Evolutionary conservation across 2,329 filamentous ascomycete genomes (phyloP), one percentile per base, ranked within the genome.

Genomic region (Alternaria atra): DNA sequence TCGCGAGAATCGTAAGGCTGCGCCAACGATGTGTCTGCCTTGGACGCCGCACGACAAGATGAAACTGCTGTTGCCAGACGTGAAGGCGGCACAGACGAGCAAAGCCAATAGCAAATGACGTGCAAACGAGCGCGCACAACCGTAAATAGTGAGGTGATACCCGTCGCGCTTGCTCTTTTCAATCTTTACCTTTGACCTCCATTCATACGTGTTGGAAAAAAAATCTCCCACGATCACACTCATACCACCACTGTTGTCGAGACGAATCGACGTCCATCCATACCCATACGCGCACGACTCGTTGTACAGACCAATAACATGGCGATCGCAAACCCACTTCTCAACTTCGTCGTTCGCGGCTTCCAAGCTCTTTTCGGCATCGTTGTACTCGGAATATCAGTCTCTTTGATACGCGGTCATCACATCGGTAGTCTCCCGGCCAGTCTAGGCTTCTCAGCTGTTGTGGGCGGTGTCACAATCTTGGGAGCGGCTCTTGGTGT

Each of bases 311-410:
- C 30, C 17, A 23, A 34, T 17, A 48, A 15, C 30, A 48, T 48
- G 46, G 46, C 30, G 6, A 48, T 35, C 46, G 46, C 46, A 10
- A 48, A 48, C 17, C 46, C 48, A 7, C 17, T 48, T 15, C 8
- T 58, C 34, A 58, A 47, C 29, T 40, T 55, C 9, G 43, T 35
- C 43, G 23, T 59, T 17, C 57, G 57, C 30, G 52, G 52, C 37
- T 44, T 32, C 43, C 52, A 59, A 37, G 44, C 57, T 34, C 57
- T 59, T 32, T 55, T 59, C 7, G 57, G 48, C 20, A 37, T 59
- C 7, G 37, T 59, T 4, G 43, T 59, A 44, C 51, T 59, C 2
- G 57, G 52, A 25, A 53, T 59, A n/a, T 50, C 34, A 0, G 23
- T 50, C 15, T 55, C 52, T 25, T 52, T 55, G 35, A 55, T 59